Base-by-base conservation (phyloP, 202 grass and related monocot species). In the Digitaria exilis region DNA sequence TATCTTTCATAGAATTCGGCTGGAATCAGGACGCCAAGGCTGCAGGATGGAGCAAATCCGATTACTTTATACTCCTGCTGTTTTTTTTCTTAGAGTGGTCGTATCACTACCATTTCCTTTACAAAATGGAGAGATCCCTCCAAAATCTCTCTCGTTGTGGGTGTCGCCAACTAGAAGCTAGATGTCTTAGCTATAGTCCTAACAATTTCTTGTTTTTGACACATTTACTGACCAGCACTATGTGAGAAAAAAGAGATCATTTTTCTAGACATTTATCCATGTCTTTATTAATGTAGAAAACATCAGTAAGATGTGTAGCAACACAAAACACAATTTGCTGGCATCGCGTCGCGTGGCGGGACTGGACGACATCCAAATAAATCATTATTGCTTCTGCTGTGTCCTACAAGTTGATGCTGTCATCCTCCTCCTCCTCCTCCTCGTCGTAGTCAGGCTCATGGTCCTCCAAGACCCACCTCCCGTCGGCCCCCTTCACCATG, bases 381-480 rank as follows among this genome's bases (percentile, higher is more conserved):
- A 44, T 87, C 45, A 35, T 65, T 72, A 35, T 1, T 25, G 35
- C 37, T 68, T 32, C n/a, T n/a, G n/a, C n/a, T n/a, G n/a, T n/a
- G 6, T 25, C 16, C 65, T 81, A 88, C 48, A 50, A 39, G 28
- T 14, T 24, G 34, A 52, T 2, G 69, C 31, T 41, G 7, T 16
- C 82, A 3, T 16, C 82, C 4, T 73, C 50, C 5, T n/a, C n/a
- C n/a, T n/a, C n/a, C n/a, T n/a, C n/a, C n/a, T 75, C 51, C 0
- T 54, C 51, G n/a, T 63, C 73, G 77, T 87, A 66, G 77, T 94
- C 89, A 15, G 87, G 83, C 15, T 95, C 90, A 55, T 93, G 89
- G 73, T 95, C 96, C 49, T 85, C 84, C 82, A 95, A 84, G 22
- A 59, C 78, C 92, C 92, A 98, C 61, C 80, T 86, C 59, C 90